These are phyloP conservation scores for Chamaecyparis obtusa DNA, from an alignment of 75 land plant species.

Conservation along the genomic window DNA sequence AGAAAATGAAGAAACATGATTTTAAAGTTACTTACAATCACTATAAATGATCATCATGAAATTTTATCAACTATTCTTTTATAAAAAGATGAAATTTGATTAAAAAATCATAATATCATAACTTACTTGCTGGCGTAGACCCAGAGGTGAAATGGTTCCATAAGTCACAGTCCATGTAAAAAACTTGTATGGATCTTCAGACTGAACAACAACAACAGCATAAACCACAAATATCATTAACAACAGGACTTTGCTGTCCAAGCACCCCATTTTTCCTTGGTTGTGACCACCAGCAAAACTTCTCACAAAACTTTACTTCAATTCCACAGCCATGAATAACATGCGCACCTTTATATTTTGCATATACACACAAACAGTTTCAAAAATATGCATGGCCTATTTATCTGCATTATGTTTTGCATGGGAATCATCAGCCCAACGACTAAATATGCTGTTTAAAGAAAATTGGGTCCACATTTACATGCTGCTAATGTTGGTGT, in stretches of 20 bases:
- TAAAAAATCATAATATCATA: neutral
- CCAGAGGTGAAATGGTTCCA: constrained; percentile 37
- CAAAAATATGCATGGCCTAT: neutral
- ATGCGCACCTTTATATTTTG: neutral
- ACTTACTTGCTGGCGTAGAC: constrained; percentile 38
- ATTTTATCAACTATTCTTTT: too few relatives aligned
- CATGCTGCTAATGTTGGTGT: neutral
- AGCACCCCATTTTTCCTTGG: neutral
- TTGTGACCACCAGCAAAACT: neutral
- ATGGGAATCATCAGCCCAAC: neutral
- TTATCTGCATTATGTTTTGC: neutral
- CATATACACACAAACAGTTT: neutral
- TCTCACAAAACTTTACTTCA: neutral
- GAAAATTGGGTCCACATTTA: neutral
- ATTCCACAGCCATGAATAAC: too few relatives aligned
- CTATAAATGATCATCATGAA: too few relatives aligned
- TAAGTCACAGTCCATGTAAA: constrained; percentile 52
- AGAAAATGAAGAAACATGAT: too few relatives aligned
- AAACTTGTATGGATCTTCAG: neutral
- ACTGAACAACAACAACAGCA: neutral
- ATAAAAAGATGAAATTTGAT: too few relatives aligned
- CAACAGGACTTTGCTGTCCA: neutral
- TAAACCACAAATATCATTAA: neutral
- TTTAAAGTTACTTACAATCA: too few relatives aligned
- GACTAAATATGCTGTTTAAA: neutral